Evolutionary conservation across 768 basidiomycete genomes (phyloP), one percentile per base, ranked within the genome.

Genomic region (Leccinellum luteum): DNA sequence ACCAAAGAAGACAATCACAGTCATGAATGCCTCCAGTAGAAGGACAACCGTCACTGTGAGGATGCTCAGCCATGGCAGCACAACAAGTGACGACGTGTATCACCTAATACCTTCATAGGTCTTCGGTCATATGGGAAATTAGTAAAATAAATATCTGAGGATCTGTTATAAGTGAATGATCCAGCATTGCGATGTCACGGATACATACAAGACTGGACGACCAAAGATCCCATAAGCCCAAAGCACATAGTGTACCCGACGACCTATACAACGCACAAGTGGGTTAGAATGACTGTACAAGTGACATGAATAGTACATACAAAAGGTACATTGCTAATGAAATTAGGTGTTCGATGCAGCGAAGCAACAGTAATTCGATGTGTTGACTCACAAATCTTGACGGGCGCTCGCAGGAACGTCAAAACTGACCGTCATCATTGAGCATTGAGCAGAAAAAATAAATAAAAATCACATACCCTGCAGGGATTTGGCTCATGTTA

Each of bases 71-170:
- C 6, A 35, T n/a, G n/a, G n/a, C 3, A 19, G 5, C 3, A 5
- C 2, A 4, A 34, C 43, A 50, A 41, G 10, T 15, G n/a, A 44
- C 21, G 10, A 27, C 0, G n/a, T 0, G 38, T 3, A 15, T 50
- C 44, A 67, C 66, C 68, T 19, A 64, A 17, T 30, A 31, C 45
- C 52, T 64, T 67, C 17, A 54, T 57, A 41, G 28, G 19, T 57
- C 3, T 58, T 21, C 13, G 21, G 19, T 67, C 65, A 15, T 65
- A 53, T 19, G 52, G 2, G 12, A 69, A 67, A 52, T 28, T 54
- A n/a, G 52, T 54, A 38, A 63, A 63, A 34, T 67, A 67, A 15
- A 68, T 52, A 43, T 60, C 66, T 68, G 13, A 25, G 43, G 8
- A 8, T 25, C 7, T 28, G 7, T 3, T 47, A n/a, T n/a, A 14